Base-by-base conservation (phyloP, 805 yeast species). In the Wilhelminamyces savonicus region DNA sequence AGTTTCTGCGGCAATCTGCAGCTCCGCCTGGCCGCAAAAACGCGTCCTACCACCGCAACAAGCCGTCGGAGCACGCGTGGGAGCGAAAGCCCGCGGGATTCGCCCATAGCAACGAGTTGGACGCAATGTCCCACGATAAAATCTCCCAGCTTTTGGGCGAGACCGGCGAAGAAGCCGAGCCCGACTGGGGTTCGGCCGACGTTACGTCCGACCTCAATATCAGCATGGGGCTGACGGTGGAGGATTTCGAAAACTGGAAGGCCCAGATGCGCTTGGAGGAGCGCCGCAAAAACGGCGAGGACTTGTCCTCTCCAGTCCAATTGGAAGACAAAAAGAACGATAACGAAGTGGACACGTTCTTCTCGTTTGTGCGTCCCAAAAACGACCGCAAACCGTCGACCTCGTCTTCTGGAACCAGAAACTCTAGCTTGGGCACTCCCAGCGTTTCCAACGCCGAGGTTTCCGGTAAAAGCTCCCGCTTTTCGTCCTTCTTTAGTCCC, bases 201-300 rank as follows among this genome's bases (percentile, higher is more conserved):
- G 26, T 53, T 12, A 25, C 27, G 16, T 4, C 40, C 28, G 44
- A 37, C n/a, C 27, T 34, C 31, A 30, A 21, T 8, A 33, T 37
- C 50, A 60, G 45, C 45, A 66, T 52, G 55, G 79, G 79, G 13
- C 69, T 63, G 31, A 66, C 78, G 0, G 70, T 71, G 3, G 69
- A 69, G 31, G 81, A 75, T 37, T 75, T 74, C 41, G 82, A 75
- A 44, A 63, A 59, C 36, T 75, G 81, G 81, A 72, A 73, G 48
- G 50, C 66, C 28, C 62, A 59, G 36, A 69, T 72, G 78, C 63
- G 62, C 36, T 50, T 62, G 27, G 73, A 72, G 43, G 74, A 74
- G 23, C 62, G 62, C 21, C 62, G 56, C 36, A 59, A 64, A 40
- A 62, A 66, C 27, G 75, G 74, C 4, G 72, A 66, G 15, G 35